Conservation (phyloP, 306 rosid species). For the Acacia confusa region DNA sequence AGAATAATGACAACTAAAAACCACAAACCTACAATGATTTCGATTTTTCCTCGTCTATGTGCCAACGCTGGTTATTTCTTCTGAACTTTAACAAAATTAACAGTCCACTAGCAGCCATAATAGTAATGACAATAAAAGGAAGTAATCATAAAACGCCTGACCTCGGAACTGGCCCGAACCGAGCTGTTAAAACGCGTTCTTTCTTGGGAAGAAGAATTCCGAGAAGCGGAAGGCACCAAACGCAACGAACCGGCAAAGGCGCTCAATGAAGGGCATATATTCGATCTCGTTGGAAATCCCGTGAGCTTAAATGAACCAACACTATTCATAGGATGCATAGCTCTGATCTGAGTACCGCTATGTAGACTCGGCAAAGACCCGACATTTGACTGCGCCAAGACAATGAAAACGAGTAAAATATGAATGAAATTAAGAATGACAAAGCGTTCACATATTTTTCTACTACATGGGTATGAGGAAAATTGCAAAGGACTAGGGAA, state of each 20-base stretch:
- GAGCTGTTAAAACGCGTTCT: constrained; percentile 24
- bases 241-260: constrained; percentile 36
- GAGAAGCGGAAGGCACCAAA: constrained; percentile 30
- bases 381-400: constrained; percentile 45
- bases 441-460: not conserved
- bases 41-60: not conserved
- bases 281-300: constrained; percentile 19
- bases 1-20: not conserved
- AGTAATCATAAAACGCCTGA: not conserved
- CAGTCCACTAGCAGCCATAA: not conserved
- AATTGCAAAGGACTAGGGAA: not conserved
- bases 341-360: constrained; percentile 28
- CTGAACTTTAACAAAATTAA: not conserved
- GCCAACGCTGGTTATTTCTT: not conserved
- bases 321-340: constrained; percentile 18
- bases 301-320: constrained; percentile 14
- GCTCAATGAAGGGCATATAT: constrained; percentile 31
- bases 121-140: not conserved
- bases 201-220: constrained; percentile 33
- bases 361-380: constrained; percentile 34
- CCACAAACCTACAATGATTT: not conserved
- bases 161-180: constrained; percentile 63
- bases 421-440: not conserved
- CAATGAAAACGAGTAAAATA: not conserved
- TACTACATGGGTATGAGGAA: not conserved